Conservation (phyloP, 2,329 filamentous ascomycete genomes). For the Diaporthe eres region DNA sequence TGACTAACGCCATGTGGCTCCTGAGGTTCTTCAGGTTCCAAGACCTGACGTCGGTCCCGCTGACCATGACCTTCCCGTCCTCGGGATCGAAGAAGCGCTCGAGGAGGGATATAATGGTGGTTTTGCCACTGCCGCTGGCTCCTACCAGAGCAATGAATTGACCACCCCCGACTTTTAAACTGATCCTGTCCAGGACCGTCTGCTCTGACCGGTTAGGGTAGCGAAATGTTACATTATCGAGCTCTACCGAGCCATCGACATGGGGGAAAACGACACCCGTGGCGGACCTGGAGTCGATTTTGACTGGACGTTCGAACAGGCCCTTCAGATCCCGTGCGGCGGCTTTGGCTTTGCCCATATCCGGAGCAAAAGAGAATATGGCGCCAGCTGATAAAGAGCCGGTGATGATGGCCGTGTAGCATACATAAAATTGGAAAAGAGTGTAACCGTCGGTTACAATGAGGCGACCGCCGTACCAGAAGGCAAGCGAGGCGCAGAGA, state of each 20-base stretch:
- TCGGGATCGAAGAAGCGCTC: conserved; percentile 96
- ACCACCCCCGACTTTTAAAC: conserved; percentile 80
- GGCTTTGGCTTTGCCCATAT: conserved; percentile 93
- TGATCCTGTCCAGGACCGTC: conserved; percentile 88
- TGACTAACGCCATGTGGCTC: conserved; percentile 86
- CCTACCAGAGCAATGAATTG: conserved; percentile 93
- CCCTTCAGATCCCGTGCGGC: conserved; percentile 85
- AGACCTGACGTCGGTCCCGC: conserved; percentile 83
- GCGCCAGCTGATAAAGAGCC: conserved; percentile 92
- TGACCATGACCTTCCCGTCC: conserved; percentile 84
- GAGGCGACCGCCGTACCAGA: conserved; percentile 90
- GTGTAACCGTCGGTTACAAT: conserved; percentile 79
- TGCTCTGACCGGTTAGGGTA: conserved; percentile 94
- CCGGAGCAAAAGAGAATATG: conserved; percentile 90
- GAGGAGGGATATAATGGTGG: conserved; percentile 89
- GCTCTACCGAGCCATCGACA: conserved; percentile 82
- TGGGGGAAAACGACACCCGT: conserved; percentile 71
- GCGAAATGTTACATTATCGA: conserved; percentile 92
- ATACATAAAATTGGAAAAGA: conserved; percentile 92
- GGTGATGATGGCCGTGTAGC: conserved; percentile 90
- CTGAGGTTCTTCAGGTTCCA: conserved; percentile 91
- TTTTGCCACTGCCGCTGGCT: conserved; percentile 93
- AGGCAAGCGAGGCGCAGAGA: conserved; percentile 86
- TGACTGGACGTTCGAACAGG: conserved; percentile 85
- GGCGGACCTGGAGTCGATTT: conserved; percentile 84